Base-by-base conservation (phyloP, 768 basidiomycete genomes). In the Mycena latifolia region DNA sequence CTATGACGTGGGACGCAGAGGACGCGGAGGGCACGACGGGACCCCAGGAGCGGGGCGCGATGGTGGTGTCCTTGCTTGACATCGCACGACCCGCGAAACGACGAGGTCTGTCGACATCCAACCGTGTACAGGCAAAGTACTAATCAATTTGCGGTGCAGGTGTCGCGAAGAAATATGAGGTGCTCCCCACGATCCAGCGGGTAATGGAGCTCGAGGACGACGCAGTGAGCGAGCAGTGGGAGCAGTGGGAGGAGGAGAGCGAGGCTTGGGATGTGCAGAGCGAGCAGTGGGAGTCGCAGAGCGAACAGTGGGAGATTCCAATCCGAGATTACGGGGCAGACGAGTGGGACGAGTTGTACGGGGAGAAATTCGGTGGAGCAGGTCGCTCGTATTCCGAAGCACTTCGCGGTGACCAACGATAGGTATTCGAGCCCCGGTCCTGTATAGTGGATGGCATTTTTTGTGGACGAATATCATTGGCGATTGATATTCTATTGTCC, bases 81-180 rank as follows among this genome's bases (percentile, higher is more conserved):
- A 77, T 79, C 17, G 78, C 78, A 1, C 71, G 70, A 18, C 77
- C 75, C 1, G 75, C 77, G 3, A 80, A 78, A 60, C 66, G 63
- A 24, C 76, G 76, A 69, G 77, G 78, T 77, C 53, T 45, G 58
- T 33, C 12, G 14, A 5, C 9, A 25, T 10, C 29, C 12, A 6
- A 39, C 14, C 25, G 2, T 9, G 5, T 10, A 15, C 14, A 39
- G 27, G 6, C 31, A 5, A 33, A 11, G 31, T 11, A 33, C 31
- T 33, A 33, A 33, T 11, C 31, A 11, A 5, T 11, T 33, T 33
- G 5, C 11, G 5, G 11, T n/a, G 18, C 39, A 78, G 76, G 77
- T 12, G 59, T 70, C 15, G 69, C 73, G 33, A 77, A 73, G 58
- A 77, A 74, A 12, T 75, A 72, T 43, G 73, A 76, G 58, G 62